Evolutionary conservation across 352 stramenopile genomes (phyloP).

Genomic region (Pythium biforme): DNA sequence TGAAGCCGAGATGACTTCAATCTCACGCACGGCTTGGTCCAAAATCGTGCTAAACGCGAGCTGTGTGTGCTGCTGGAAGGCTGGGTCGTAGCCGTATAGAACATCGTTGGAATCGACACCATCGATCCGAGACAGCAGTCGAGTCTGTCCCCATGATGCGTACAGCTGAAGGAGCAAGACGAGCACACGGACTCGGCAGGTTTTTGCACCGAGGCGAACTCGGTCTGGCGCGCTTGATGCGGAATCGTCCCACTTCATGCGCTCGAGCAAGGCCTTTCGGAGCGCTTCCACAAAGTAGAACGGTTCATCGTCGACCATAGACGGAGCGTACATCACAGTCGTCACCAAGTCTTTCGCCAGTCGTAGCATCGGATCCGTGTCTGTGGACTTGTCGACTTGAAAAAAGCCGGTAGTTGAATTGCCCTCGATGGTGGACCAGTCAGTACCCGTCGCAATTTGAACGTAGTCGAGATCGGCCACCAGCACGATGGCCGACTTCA

Average conservation of each 20-base stretch:
- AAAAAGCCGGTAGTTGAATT: not conserved
- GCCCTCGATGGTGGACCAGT: not conserved
- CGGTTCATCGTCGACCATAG: slow-evolving; percentile 69
- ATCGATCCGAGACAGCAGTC: slow-evolving; percentile 33
- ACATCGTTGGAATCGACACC: slow-evolving; percentile 85
- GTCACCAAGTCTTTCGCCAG: slow-evolving; percentile 52
- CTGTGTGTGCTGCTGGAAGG: slow-evolving; percentile 55
- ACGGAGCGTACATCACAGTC: slow-evolving; percentile 76
- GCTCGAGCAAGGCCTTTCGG: slow-evolving; percentile 64
- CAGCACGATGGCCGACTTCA: slow-evolving; percentile 77
- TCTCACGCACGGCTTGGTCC: slow-evolving; percentile 48
- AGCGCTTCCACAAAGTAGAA: slow-evolving; percentile 88
- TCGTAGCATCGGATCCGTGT: slow-evolving; percentile 16
- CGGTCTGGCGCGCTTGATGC: not conserved
- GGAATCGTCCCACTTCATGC: slow-evolving; percentile 32
- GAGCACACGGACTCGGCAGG: slow-evolving; percentile 38
- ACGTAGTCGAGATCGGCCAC: slow-evolving; percentile 66
- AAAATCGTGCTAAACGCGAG: slow-evolving; percentile 44
- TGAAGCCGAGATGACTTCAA: slow-evolving; percentile 29
- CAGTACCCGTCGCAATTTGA: not conserved
- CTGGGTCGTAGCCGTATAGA: slow-evolving; percentile 66
- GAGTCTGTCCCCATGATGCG: slow-evolving; percentile 55
- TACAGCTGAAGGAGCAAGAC: slow-evolving; percentile 55
- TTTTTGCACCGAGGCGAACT: slow-evolving; percentile 19
- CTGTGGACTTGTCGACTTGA: not conserved